A percentile compares a stretch with the other conserved stretches of the same genome.
These are phyloP conservation scores for Massarina eburnea DNA, from an alignment of 2,329 filamentous ascomycete species.

Conservation along the genomic window DNA sequence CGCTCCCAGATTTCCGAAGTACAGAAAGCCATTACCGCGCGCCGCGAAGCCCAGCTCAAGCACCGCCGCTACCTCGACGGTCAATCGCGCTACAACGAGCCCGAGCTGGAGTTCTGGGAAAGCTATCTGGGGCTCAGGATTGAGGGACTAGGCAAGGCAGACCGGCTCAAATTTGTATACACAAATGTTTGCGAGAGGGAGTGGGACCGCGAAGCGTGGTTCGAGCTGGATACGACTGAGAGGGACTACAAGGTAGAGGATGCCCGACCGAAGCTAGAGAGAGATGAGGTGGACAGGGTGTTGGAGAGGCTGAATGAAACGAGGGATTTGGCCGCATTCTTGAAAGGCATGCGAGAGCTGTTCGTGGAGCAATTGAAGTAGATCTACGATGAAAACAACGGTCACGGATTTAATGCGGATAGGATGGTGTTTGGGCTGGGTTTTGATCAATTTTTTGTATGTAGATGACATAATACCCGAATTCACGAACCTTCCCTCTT, in stretches of 20 bases:
- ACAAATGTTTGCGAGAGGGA: slow-evolving; percentile 83
- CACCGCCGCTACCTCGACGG: slow-evolving; percentile 75
- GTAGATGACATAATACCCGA: slow-evolving; percentile 6
- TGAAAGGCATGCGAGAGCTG: slow-evolving; percentile 81
- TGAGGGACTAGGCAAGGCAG: slow-evolving; percentile 81
- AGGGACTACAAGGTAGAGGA: slow-evolving; percentile 84
- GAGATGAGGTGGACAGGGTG: slow-evolving; percentile 74
- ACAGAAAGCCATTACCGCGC: slow-evolving; percentile 69
- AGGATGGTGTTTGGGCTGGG: not conserved
- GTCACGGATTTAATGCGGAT: not conserved
- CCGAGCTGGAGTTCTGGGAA: slow-evolving; percentile 96
- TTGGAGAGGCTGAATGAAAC: slow-evolving; percentile 80
- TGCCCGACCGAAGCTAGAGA: slow-evolving; percentile 78
- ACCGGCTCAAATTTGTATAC: slow-evolving; percentile 87
- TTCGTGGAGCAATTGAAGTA: slow-evolving; percentile 62
- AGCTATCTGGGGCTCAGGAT: slow-evolving; percentile 85
- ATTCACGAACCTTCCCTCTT: not conserved
- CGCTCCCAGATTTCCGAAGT: slow-evolving; percentile 63
- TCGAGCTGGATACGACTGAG: slow-evolving; percentile 80
- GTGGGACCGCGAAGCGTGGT: slow-evolving; percentile 89
- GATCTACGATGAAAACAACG: not conserved
- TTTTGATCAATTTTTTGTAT: not conserved
- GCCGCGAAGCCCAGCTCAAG: slow-evolving; percentile 70
- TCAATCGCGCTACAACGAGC: slow-evolving; percentile 85
- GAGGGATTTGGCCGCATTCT: slow-evolving; percentile 68